phyloP scores from a whole-genome alignment of 176 grass and related monocot species.

The Rhynchospora pubera region DNA sequence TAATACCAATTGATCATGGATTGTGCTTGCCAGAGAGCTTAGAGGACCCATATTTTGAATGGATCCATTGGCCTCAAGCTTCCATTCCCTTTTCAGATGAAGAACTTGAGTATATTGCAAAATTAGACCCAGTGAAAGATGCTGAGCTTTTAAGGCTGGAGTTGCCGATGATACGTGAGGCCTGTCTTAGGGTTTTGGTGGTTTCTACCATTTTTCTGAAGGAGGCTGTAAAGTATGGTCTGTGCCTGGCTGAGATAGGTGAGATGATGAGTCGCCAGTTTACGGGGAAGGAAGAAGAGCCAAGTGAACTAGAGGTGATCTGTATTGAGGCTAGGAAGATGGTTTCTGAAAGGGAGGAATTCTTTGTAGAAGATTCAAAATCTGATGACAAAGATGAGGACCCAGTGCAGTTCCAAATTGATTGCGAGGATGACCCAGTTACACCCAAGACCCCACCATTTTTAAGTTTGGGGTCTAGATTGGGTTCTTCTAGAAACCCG shows the following conservation, averaged over 20 bases:
- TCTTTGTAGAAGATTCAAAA: conserved; percentile 45
- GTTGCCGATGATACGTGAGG: conserved; percentile 75
- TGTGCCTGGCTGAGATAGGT: conserved; percentile 76
- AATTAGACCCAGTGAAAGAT: conserved; percentile 57
- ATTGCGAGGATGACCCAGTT: conserved; percentile 44
- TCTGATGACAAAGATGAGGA: conserved; percentile 58
- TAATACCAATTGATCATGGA: conserved; percentile 92
- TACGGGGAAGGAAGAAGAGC: conserved; percentile 72
- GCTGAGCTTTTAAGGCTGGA: conserved; percentile 58
- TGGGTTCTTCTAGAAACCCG: conserved; percentile 41
- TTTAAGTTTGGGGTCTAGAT: conserved; percentile 45
- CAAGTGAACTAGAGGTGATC: conserved; percentile 81
- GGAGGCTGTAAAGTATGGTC: conserved; percentile 60
- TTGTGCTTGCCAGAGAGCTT: conserved; percentile 81
- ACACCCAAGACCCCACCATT: conserved; percentile 34
- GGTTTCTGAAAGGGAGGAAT: conserved; percentile 43
- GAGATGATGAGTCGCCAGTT: conserved; percentile 99
- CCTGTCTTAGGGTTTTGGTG: conserved; percentile 71
- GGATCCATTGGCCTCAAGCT: conserved; percentile 93
- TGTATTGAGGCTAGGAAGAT: conserved; percentile 72
- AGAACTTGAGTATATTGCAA: conserved; percentile 75
- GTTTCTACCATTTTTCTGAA: conserved; percentile 83
- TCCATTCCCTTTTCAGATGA: conserved; percentile 81
- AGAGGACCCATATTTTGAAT: conserved; percentile 96
- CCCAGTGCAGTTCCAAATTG: conserved; percentile 63